Evolutionary conservation across 768 basidiomycete genomes (phyloP), one percentile per base, ranked within the genome.

Genomic region (Lepiota brunneoincarnata): DNA sequence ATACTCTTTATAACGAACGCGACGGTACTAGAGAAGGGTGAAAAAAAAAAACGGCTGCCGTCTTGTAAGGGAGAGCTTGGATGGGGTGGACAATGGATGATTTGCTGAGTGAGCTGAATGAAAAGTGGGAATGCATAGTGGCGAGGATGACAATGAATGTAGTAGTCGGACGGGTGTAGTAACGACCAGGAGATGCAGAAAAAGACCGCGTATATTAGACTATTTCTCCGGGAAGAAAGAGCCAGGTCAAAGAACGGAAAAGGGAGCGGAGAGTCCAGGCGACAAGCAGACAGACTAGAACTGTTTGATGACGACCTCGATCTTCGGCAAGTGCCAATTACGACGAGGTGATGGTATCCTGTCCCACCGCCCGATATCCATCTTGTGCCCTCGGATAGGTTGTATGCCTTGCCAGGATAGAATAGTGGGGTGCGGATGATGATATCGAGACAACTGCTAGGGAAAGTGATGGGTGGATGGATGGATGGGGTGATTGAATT

Each of bases 381-480:
- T 63, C 56, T 63, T 63, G 41, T 62, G 62, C 62, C 67, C 66
- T 69, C 68, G 65, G 67, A 71, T 76, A 75, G 74, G 67, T 72
- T 76, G 75, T 75, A 67, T 67, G 74, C 73, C 70, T 63, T 72
- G 76, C 75, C 75, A 70, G 66, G 62, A 68, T 71, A 72, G 75
- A 71, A 76, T 76, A 72, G 70, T 68, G 20, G 51, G 68, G 69
- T 72, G 71, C 64, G 59, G 69, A 64, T 67, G 68, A 72, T 66
- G 68, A 70, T 67, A 67, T 67, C 67, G 73, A 77, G 72, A 78
- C 74, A 72, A 76, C 81, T 87, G 86, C 81, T 75, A 82, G 79
- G 72, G 81, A 79, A 74, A 77, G 75, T 78, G 75, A 79, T 79
- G 74, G 73, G 80, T 84, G 78, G 74, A 79, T 80, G 84, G 76